Evolutionary conservation across 116 monocot genomes (phyloP).

Genomic region (Iris pallida): DNA sequence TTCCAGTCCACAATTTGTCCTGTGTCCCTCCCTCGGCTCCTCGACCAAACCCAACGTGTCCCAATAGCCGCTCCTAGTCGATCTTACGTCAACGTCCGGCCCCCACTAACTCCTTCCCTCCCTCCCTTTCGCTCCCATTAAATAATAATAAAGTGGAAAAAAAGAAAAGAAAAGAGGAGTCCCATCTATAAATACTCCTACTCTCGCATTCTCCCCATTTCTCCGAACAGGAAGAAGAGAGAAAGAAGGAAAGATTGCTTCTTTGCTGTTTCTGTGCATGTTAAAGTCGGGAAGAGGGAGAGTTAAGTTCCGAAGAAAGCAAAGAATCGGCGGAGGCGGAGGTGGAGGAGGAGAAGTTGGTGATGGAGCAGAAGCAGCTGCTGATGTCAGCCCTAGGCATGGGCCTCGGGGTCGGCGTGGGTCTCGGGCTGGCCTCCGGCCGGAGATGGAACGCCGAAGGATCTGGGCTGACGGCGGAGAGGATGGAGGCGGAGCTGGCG

Average conservation of each 20-base stretch:
- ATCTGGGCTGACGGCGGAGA: constrained; percentile 35
- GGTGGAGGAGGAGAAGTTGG: neutral
- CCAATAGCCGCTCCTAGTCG: no score
- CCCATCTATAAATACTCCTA: neutral
- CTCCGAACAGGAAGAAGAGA: neutral
- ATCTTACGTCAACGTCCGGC: no score
- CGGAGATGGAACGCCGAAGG: constrained; percentile 30
- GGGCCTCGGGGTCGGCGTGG: constrained; percentile 58
- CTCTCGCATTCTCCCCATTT: neutral
- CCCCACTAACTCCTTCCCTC: no score
- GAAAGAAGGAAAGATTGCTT: neutral
- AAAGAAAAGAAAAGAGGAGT: neutral
- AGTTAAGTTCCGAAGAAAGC: neutral
- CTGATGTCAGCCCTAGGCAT: constrained; percentile 65
- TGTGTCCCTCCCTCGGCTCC: no score
- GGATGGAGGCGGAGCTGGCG: constrained; percentile 64
- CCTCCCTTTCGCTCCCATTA: no score
- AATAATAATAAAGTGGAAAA: neutral
- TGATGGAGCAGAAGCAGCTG: constrained; percentile 70
- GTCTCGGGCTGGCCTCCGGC: constrained; percentile 43
- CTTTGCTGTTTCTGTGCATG: neutral
- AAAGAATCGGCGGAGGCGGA: neutral
- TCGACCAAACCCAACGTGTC: no score
- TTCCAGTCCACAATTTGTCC: no score
- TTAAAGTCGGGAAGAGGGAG: neutral